Base-by-base conservation (phyloP, 805 yeast species). In the Ogataea haglerorum region DNA sequence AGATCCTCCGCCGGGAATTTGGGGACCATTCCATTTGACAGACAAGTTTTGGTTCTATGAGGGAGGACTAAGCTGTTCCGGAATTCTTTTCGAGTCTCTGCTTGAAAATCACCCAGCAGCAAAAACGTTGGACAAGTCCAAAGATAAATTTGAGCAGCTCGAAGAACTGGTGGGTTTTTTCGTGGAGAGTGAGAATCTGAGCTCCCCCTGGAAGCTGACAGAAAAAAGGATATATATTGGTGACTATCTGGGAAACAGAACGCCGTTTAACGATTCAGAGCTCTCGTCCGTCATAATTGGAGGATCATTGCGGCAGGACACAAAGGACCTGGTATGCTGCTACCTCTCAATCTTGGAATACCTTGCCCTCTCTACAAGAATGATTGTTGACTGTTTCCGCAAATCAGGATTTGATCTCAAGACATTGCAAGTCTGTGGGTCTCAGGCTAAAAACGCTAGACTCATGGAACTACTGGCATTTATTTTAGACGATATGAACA, bases 61-160 rank as follows among this genome's bases (percentile, higher is more conserved):
- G 46, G 76, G 74, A 36, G 85, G 85, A 0, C 75, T 73, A 42
- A 74, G 82, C 4, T 76, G 80, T 10, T 70, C 83, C 0, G 85
- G 85, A 4, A 64, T 69, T 37, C 58, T 78, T 6, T 62, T 74
- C 19, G 78, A 75, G 43, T 67, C 70, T 30, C 54, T 78, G 3
- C 71, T 75, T 40, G 58, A 63, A 8, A 61, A 69, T 1, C 75
- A 70, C 44, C 68, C 69, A 0, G 48, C 40, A 8, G 43, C 39
- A 12, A 14, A 32, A 48, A 21, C 25, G 4, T 36, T 24, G 12
- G 29, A 12, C 7, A 14, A 16, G 41, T 17, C 48, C 47, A 27
- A 34, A 34, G 8, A 34, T 42, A 19, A 38, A 10, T 29, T 36
- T 17, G 32, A 31, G 24, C 26, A 32, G 28, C 13, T 61, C 0